These are phyloP conservation scores for Suillus lakei DNA, from an alignment of 768 basidiomycete species.

Conservation along the genomic window DNA sequence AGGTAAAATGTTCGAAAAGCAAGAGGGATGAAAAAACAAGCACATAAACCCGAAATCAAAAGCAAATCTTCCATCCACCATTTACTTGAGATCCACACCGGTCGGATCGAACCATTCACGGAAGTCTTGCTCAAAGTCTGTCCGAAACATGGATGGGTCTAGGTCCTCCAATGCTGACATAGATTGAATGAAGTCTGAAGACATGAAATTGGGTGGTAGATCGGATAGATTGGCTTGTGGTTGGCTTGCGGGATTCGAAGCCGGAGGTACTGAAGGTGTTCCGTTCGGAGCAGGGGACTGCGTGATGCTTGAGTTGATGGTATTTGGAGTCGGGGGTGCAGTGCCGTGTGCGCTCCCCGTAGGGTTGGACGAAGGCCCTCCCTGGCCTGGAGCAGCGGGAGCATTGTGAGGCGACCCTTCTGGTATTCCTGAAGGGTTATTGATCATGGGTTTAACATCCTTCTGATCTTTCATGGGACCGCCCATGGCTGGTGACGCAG, in stretches of 20 bases:
- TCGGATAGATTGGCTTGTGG: conserved; percentile 25
- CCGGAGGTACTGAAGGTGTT: conserved; percentile 34
- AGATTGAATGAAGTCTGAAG: conserved; percentile 51
- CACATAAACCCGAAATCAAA: conserved; percentile 14
- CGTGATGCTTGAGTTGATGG: conserved; percentile 37
- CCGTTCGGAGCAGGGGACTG: conserved; percentile 40
- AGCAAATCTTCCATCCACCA: conserved; percentile 10
- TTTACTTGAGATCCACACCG: conserved; percentile 35
- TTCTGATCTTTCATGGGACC: conserved; percentile 38
- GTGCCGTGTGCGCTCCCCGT: conserved; percentile 30
- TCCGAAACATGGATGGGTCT: conserved; percentile 44
- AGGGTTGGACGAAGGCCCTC: conserved; percentile 24
- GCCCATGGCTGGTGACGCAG: conserved; percentile 53
- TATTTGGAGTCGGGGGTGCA: conserved; percentile 43
- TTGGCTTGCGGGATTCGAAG: conserved; percentile 26
- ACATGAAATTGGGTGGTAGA: conserved; percentile 25
- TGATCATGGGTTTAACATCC: conserved; percentile 37
- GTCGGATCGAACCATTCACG: conserved; percentile 77
- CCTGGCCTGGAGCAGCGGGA: conserved; percentile 29
- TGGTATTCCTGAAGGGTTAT: conserved; percentile 32
- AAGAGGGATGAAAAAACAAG: conserved; percentile 15
- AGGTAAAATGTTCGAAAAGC: conserved; percentile 15
- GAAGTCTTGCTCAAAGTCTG: conserved; percentile 73
- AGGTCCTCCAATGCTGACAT: conserved; percentile 47
- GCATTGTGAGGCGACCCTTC: conserved; percentile 51